A percentile compares a stretch with the other conserved stretches of the same genome.
These are phyloP conservation scores for Pseudocercospora macadamiae DNA, from an alignment of 2,329 filamentous ascomycete species.

Conservation along the genomic window DNA sequence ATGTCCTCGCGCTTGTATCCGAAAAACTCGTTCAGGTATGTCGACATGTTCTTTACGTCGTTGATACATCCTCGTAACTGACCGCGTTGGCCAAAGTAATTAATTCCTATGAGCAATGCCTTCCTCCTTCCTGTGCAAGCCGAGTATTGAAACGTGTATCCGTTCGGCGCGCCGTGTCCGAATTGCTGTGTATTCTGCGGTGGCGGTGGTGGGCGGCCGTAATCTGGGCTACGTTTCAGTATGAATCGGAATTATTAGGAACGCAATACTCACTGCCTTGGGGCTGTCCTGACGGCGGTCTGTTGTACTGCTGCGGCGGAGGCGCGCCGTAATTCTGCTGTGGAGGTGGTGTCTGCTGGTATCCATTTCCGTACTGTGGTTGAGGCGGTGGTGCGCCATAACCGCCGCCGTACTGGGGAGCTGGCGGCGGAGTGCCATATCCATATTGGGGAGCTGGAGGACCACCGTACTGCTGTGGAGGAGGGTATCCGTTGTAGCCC, in stretches of 20 bases:
- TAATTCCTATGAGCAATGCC: conserved; percentile 90
- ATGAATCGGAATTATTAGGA: conserved; percentile 54
- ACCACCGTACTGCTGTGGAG: conserved; percentile 35
- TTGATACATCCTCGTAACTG: conserved; percentile 95
- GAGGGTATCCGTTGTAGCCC: conserved; percentile 31
- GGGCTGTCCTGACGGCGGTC: conserved; percentile 15
- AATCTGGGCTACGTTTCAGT: conserved; percentile 32
- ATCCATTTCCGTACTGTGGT: conserved; percentile 33
- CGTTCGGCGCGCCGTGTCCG: conserved; percentile 76
- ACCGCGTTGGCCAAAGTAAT: conserved; percentile 91
- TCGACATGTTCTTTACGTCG: conserved; percentile 95
- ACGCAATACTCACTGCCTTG: conserved; percentile 25
- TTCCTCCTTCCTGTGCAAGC: conserved; percentile 87
- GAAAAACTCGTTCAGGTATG: conserved; percentile 84
- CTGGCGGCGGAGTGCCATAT: conserved; percentile 44
- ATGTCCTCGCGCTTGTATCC: conserved; percentile 95
- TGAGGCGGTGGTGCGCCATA: conserved; percentile 45
- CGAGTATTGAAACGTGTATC: conserved; percentile 88
- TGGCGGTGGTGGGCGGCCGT: conserved; percentile 37
- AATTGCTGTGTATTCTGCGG: conserved; percentile 62
- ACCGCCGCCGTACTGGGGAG: conserved; percentile 43
- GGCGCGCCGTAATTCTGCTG: conserved; percentile 36
- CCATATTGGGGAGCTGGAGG: conserved; percentile 22
- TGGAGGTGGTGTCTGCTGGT: conserved; percentile 45
- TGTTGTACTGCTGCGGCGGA: conserved; percentile 24